Evolutionary conservation across 495 filamentous ascomycete species (phyloP).

Genomic region (Patellaria atrata): DNA sequence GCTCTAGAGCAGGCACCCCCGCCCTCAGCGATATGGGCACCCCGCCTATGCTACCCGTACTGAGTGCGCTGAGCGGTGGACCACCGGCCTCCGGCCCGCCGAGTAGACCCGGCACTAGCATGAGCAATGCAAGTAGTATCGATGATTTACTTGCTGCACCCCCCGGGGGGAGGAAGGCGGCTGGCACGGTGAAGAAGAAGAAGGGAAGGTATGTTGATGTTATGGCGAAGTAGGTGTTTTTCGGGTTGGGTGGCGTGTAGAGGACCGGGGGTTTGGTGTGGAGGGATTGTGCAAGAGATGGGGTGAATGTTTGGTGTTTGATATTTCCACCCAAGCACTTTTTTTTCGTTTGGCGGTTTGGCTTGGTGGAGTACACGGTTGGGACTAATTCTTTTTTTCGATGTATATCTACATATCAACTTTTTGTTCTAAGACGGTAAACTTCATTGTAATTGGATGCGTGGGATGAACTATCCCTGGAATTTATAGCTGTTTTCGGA

Average conservation of each 20-base stretch:
- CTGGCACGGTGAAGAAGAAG: constrained; percentile 62
- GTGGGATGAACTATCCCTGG: no score
- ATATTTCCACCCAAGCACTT: no score
- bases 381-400: no score
- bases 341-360: no score
- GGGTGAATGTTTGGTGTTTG: no score
- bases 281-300: neutral
- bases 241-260: neutral
- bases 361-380: no score
- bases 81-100: constrained; percentile 19
- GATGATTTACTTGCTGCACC: constrained; percentile 70
- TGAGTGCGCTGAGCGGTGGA: constrained; percentile 5
- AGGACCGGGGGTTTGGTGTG: neutral
- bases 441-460: no score
- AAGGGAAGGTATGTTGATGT: constrained; percentile 80
- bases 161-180: constrained; percentile 47
- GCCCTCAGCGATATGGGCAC: constrained; percentile 7
- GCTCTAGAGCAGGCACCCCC: constrained; percentile 13
- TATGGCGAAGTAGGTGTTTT: constrained; percentile 57
- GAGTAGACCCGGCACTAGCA: constrained; percentile 33
- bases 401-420: no score
- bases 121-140: constrained; percentile 71
- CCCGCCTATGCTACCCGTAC: constrained; percentile 9
- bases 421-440: no score
- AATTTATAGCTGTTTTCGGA: no score